Base-by-base conservation (phyloP, 1,284 basidiomycete species). In the Erythrobasidium hasegawianum region DNA sequence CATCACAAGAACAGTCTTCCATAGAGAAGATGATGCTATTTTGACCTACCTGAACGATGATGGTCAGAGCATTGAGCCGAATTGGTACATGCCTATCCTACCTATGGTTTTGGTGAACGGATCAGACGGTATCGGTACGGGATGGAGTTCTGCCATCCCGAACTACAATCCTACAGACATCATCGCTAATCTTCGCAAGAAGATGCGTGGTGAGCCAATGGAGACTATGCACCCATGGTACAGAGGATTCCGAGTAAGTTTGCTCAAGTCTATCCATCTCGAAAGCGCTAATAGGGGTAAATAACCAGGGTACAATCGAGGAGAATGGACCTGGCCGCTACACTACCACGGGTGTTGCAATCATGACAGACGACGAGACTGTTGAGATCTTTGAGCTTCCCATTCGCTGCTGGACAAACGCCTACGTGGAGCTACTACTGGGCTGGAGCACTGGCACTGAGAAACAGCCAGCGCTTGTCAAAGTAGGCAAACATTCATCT, bases 91-190 rank as follows among this genome's bases (percentile, higher is more conserved):
- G 78, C 95, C 96, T 16, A 80, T 93, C 20, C 75, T 97, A 0
- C 96, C 96, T 0, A 82, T 96, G 78, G 83, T 97, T 0, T 82
- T 99, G 50, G 79, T 98, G 75, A 98, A 99, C 74, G 96, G 96
- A 14, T 87, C 89, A 14, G 94, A 97, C 73, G 96, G 96, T 81
- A 98, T 99, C 74, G 96, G 96, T 60, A 99, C 96, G 57, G 93
- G 89, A 68, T 99, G 96, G 95, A 95, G 91, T 75, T 97, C 96
- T 0, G 86, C 80, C 50, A 83, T 99, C 59, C 96, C 96, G 10
- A 90, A 88, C 75, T 98, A 88, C 81, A 97, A 98, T 77, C 96
- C 96, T 0, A 78, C 79, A 26, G 95, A 97, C 68, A 87, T 99
- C 56, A 88, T 97, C 18, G 83, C 83, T 27, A 98, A 98, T 77